Conservation (phyloP, 257 asterid species). For the Linderniella brevidens region DNA sequence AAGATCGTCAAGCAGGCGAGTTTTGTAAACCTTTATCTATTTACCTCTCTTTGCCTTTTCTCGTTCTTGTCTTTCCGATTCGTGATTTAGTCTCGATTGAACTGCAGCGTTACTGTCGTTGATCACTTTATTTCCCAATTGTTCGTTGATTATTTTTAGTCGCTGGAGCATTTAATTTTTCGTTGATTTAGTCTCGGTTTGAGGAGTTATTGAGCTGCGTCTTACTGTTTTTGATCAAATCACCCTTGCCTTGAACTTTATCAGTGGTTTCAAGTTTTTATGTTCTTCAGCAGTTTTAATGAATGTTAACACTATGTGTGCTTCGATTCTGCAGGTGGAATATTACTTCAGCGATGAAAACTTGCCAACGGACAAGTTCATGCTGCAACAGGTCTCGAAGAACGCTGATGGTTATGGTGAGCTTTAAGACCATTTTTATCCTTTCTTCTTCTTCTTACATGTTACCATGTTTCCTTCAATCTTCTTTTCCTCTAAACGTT, state of each 20-base stretch:
- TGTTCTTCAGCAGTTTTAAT: no score
- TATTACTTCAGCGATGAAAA: conserved; percentile 95
- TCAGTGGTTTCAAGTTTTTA: no score
- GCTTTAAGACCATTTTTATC: conserved; percentile 4
- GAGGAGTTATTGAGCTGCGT: no score
- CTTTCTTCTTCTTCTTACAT: background rate
- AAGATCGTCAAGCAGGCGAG: conserved; percentile 66
- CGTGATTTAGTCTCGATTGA: background rate
- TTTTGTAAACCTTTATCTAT: background rate
- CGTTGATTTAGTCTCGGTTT: no score
- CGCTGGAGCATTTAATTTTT: no score
- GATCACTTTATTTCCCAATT: background rate
- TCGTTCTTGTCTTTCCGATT: background rate
- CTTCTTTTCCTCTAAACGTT: conserved; percentile 12
- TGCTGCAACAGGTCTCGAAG: conserved; percentile 42
- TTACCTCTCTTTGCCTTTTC: no score
- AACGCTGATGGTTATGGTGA: conserved; percentile 70
- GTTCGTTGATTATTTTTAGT: background rate
- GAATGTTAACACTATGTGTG: conserved; percentile 2
- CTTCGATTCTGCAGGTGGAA: conserved; percentile 48
- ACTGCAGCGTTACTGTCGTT: background rate
- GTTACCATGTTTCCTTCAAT: background rate
- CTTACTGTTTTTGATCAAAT: no score
- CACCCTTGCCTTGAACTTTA: no score
- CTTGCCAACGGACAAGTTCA: conserved; percentile 60